These are phyloP conservation scores for Penicillium sp. DNA, from an alignment of 2,329 filamentous ascomycete genomes.

Conservation along the genomic window DNA sequence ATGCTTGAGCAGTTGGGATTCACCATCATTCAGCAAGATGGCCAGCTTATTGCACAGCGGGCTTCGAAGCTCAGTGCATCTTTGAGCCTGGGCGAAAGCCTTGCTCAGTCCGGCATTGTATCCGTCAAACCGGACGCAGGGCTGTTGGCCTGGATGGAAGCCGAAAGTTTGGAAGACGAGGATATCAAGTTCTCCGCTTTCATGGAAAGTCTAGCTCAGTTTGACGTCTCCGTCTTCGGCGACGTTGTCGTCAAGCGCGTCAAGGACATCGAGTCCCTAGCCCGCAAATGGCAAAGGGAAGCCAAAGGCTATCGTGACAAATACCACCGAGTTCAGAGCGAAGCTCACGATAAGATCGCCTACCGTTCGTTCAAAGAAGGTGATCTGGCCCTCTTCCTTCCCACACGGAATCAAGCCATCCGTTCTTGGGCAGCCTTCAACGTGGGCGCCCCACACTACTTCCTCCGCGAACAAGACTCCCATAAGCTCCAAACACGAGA, in stretches of 20 bases:
- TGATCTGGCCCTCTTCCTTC: slow-evolving; percentile 88
- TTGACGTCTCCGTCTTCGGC: slow-evolving; percentile 78
- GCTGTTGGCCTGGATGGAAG: slow-evolving; percentile 78
- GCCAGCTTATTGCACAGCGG: slow-evolving; percentile 71
- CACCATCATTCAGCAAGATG: slow-evolving; percentile 68
- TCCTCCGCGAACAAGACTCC: slow-evolving; percentile 84
- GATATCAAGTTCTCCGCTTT: slow-evolving; percentile 70
- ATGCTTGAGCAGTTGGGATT: slow-evolving; percentile 86
- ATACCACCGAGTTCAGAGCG: slow-evolving; percentile 72
- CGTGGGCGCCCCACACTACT: slow-evolving; percentile 94
- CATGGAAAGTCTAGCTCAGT: slow-evolving; percentile 67
- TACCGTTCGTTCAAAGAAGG: slow-evolving; percentile 95
- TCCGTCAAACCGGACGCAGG: slow-evolving; percentile 59
- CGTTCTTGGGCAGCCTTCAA: slow-evolving; percentile 99
- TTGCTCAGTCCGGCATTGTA: slow-evolving; percentile 35
- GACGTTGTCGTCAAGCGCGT: slow-evolving; percentile 84
- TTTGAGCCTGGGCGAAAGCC: slow-evolving; percentile 34
- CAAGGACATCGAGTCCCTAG: slow-evolving; percentile 88
- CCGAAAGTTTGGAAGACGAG: slow-evolving; percentile 62
- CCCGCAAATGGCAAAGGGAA: slow-evolving; percentile 89
- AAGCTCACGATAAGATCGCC: slow-evolving; percentile 92
- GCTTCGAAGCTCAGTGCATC: slow-evolving; percentile 53
- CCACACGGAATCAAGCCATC: slow-evolving; percentile 88
- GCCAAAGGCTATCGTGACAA: slow-evolving; percentile 82
- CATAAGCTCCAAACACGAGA: slow-evolving; percentile 82